A percentile compares a stretch with the other conserved stretches of the same genome.
Conservation (phyloP, 345 rosid species). For the Microthlaspi erraticum region DNA sequence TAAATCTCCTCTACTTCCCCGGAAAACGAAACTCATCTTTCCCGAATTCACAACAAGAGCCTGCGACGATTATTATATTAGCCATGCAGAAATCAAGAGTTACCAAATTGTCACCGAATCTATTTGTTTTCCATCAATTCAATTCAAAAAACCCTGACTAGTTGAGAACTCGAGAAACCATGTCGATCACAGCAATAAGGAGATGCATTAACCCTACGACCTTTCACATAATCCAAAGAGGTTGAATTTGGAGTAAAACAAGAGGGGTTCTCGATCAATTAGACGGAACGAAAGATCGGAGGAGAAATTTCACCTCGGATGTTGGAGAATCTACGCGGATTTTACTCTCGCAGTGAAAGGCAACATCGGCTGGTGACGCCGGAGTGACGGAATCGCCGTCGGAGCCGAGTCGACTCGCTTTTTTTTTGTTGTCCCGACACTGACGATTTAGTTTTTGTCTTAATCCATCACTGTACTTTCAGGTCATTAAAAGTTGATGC, state of each 20-base stretch:
- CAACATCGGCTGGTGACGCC: conserved; percentile 25
- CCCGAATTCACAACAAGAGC: conserved; percentile 22
- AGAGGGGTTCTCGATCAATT: conserved; percentile 16
- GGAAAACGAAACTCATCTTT: conserved; percentile 82
- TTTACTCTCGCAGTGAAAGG: neutral
- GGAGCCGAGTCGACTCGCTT: conserved; percentile 31
- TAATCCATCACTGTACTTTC: no score
- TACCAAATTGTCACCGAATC: conserved; percentile 4
- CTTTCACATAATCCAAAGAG: neutral
- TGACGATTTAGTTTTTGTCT: no score
- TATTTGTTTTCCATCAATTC: conserved; percentile 9
- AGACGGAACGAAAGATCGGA: conserved; percentile 20
- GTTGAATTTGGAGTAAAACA: neutral
- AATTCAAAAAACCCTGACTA: conserved; percentile 1
- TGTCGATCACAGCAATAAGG: conserved; percentile 13
- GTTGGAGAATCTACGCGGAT: conserved; percentile 24
- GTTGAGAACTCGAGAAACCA: conserved; percentile 15
- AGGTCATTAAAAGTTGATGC: no score
- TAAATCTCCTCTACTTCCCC: conserved; percentile 85
- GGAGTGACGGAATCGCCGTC: conserved; percentile 32
- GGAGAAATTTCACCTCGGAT: conserved; percentile 33
- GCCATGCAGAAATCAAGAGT: conserved; percentile 19
- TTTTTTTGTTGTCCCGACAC: neutral
- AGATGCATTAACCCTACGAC: neutral
- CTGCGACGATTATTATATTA: conserved; percentile 15